Evolutionary conservation across 202 grass and related monocot genomes (phyloP).

Genomic region (Setaria italica): DNA sequence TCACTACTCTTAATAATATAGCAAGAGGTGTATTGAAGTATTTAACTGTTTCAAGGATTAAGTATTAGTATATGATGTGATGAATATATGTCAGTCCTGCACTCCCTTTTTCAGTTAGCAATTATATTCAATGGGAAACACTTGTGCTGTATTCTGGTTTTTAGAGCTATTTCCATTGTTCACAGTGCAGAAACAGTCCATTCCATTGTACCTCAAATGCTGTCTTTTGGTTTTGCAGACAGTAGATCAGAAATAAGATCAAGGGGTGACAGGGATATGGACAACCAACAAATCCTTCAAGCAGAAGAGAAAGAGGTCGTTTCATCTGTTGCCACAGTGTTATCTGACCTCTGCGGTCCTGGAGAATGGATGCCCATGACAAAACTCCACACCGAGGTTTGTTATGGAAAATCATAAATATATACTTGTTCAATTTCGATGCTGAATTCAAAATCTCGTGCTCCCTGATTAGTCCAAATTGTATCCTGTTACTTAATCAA

Average conservation of each 20-base stretch:
- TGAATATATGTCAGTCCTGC: background rate
- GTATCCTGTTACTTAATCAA: conserved; percentile 7
- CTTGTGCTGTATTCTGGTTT: background rate
- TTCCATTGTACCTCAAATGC: conserved; percentile 16
- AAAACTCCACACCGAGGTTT: conserved; percentile 53
- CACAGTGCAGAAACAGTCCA: background rate
- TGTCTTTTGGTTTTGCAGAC: conserved; percentile 49
- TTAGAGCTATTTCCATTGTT: conserved; percentile 23
- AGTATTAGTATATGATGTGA: conserved; percentile 8
- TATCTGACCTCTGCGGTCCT: conserved; percentile 79
- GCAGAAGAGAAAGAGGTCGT: conserved; percentile 89
- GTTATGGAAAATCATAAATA: no score
- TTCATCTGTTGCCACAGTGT: conserved; percentile 81
- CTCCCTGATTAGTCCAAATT: conserved; percentile 19
- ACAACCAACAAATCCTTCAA: conserved; percentile 70
- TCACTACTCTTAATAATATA: conserved; percentile 12
- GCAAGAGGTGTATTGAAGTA: background rate
- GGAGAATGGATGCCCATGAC: conserved; percentile 90
- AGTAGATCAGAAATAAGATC: conserved; percentile 65
- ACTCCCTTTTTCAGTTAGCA: conserved; percentile 2
- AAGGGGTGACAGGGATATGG: conserved; percentile 63
- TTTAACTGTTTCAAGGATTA: background rate
- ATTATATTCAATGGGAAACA: background rate
- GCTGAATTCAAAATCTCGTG: background rate
- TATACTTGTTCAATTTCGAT: no score